These are phyloP conservation scores for Grammothele lineata DNA, from an alignment of 768 basidiomycete species.

Conservation along the genomic window DNA sequence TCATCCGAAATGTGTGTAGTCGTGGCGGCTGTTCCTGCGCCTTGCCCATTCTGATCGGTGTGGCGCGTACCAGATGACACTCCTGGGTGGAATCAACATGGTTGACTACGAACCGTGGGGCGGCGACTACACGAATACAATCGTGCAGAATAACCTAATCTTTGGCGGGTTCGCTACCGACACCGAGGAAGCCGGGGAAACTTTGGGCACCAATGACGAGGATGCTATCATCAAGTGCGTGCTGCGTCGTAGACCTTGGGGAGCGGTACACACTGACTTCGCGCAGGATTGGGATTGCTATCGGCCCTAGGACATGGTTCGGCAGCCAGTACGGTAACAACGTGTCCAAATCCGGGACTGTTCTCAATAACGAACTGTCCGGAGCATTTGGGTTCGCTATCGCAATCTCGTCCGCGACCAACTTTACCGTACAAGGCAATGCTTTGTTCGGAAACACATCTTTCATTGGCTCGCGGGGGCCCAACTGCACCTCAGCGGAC, in stretches of 20 bases:
- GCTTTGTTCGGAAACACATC: slow-evolving; percentile 62
- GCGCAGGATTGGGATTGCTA: slow-evolving; percentile 70
- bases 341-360: slow-evolving; percentile 48
- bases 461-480: slow-evolving; percentile 66
- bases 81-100: slow-evolving; percentile 75
- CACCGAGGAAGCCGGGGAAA: slow-evolving; percentile 33
- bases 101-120: slow-evolving; percentile 66
- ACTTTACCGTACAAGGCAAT: slow-evolving; percentile 68
- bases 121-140: slow-evolving; percentile 62
- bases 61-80: slow-evolving; percentile 44
- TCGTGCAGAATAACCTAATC: slow-evolving; percentile 65
- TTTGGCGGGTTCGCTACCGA: slow-evolving; percentile 64
- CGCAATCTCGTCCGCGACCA: slow-evolving; percentile 55
- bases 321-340: slow-evolving; percentile 53
- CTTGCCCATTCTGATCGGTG: background rate
- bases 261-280: background rate
- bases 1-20: slow-evolving; percentile 55
- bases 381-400: slow-evolving; percentile 76
- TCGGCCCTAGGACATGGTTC: slow-evolving; percentile 78
- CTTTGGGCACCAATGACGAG: slow-evolving; percentile 51
- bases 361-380: slow-evolving; percentile 52
- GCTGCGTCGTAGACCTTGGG: background rate
- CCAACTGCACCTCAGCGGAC: slow-evolving; percentile 54
- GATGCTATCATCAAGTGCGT: slow-evolving; percentile 70
- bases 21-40: background rate